These are phyloP conservation scores for Galerina marginata DNA, from an alignment of 768 basidiomycete genomes.

Conservation along the genomic window DNA sequence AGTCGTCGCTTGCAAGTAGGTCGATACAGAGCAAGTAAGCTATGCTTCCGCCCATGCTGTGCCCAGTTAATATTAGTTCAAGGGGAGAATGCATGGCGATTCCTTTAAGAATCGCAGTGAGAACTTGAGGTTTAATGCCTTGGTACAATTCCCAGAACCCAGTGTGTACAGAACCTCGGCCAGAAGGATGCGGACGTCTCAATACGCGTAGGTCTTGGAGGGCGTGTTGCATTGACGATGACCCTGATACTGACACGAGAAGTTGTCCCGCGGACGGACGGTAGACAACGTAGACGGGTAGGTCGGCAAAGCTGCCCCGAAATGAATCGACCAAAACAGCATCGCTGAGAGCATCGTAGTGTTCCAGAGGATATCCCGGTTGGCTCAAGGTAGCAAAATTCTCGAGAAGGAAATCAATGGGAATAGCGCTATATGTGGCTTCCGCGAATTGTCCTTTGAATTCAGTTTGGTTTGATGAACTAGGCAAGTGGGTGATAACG, in stretches of 20 bases:
- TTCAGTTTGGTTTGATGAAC: neutral
- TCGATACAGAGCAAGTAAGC: slow-evolving; percentile 56
- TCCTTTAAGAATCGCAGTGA: slow-evolving; percentile 44
- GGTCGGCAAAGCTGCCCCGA: slow-evolving; percentile 44
- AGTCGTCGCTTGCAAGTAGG: slow-evolving; percentile 39
- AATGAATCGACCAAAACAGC: slow-evolving; percentile 43
- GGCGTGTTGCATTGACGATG: slow-evolving; percentile 46
- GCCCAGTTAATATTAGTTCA: slow-evolving; percentile 58
- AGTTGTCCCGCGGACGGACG: slow-evolving; percentile 51
- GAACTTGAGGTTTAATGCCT: slow-evolving; percentile 40
- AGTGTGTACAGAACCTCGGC: slow-evolving; percentile 48
- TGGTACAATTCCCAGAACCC: slow-evolving; percentile 61
- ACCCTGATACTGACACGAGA: slow-evolving; percentile 59
- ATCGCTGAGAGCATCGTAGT: slow-evolving; percentile 44
- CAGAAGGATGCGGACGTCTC: slow-evolving; percentile 43
- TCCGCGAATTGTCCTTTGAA: slow-evolving; percentile 60
- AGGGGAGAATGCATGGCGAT: slow-evolving; percentile 35
- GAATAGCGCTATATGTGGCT: slow-evolving; percentile 49
- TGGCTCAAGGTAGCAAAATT: slow-evolving; percentile 43
- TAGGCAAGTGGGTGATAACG: neutral
- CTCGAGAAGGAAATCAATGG: slow-evolving; percentile 47
- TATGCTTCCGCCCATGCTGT: slow-evolving; percentile 63
- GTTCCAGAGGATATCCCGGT: slow-evolving; percentile 55
- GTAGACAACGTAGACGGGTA: slow-evolving; percentile 54
- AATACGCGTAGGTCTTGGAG: slow-evolving; percentile 51